Base-by-base conservation (phyloP, 2,329 filamentous ascomycete genomes). In the Aspergillus pseudonomiae region DNA sequence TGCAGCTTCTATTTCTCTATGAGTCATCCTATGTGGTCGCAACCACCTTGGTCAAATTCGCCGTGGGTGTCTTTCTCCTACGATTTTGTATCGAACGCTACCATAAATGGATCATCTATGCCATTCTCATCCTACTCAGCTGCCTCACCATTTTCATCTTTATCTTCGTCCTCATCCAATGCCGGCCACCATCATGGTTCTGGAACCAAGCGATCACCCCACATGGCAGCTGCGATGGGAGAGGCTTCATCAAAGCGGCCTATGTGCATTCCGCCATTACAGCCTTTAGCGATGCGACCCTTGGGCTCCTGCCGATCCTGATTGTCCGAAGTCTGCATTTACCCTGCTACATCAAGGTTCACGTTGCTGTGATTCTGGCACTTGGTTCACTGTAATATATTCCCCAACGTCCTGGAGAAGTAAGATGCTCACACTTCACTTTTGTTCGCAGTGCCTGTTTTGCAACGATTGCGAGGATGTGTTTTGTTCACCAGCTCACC, bases 261-360 rank as follows among this genome's bases (percentile, higher is more conserved):
- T 61, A 55, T 41, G 59, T 54, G 39, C 59, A 61, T 45, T 61
- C 59, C 4, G 59, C 43, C 24, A 56, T 61, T 34, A 54, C 54
- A 30, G 54, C 46, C 7, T 24, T 46, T 2, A 45, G 30, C 14
- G 59, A 61, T 24, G 32, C 32, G 12, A 28, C 39, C 24, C 50
- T 61, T 21, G 59, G 32, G 4, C 11, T 61, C 5, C 26, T 61
- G 21, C 59, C 59, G 7, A 55, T 61, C 10, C 16, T 55, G 39
- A 46, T 61, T 14, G 59, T 61, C 21, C 50, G 48, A 24, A 53
- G 54, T n/a, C 36, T 61, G 28, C 32, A 55, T 36, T 45, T 61
- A 9, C 39, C 50, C 4, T 48, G n/a, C 32, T 54, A 54, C 11
- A 39, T 45, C 36, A 61, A 56, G 28, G 2, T 34, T 6, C 56